Conservation (phyloP, 495 filamentous ascomycete species). For the Daldinia caldariorum region DNA sequence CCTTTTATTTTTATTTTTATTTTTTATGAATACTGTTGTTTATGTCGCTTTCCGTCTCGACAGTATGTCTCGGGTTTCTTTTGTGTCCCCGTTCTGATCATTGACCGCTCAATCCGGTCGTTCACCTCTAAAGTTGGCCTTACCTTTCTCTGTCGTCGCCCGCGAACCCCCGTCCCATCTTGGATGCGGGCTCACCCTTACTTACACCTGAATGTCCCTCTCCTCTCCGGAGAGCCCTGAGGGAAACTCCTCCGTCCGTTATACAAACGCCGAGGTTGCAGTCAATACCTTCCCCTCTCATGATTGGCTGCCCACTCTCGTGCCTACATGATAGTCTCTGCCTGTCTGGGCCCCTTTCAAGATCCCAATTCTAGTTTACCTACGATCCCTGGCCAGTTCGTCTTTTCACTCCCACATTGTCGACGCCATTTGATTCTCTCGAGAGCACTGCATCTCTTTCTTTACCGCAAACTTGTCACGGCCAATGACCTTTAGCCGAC, state of each 20-base stretch:
- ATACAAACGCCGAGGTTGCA: conserved; percentile 40
- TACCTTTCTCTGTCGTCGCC: background rate
- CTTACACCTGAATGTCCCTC: conserved; percentile 31
- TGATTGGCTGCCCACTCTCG: conserved; percentile 39
- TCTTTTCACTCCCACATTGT: conserved; percentile 38
- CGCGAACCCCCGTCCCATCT: conserved; percentile 1
- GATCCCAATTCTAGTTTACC: conserved; percentile 34
- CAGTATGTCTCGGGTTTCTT: conserved; percentile 37
- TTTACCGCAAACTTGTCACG: conserved; percentile 30
- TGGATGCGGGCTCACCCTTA: conserved; percentile 23
- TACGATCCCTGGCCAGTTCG: conserved; percentile 37
- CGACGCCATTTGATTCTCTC: conserved; percentile 28
- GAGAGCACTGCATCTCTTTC: conserved; percentile 33
- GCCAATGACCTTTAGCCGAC: conserved; percentile 38
- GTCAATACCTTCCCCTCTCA: conserved; percentile 20
- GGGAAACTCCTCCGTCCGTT: conserved; percentile 31
- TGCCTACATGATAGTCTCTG: conserved; percentile 40
- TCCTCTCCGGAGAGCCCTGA: conserved; percentile 30
- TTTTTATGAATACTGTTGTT: conserved; percentile 23
- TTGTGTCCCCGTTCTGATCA: conserved; percentile 30
- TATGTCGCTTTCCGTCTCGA: conserved; percentile 42
- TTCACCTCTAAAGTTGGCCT: conserved; percentile 15
- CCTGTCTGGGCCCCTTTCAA: conserved; percentile 19
- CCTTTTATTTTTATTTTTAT: conserved; percentile 6
- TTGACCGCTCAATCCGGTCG: conserved; percentile 34